phyloP scores from a whole-genome alignment of 495 filamentous ascomycete species.

The Xylaria curta region DNA sequence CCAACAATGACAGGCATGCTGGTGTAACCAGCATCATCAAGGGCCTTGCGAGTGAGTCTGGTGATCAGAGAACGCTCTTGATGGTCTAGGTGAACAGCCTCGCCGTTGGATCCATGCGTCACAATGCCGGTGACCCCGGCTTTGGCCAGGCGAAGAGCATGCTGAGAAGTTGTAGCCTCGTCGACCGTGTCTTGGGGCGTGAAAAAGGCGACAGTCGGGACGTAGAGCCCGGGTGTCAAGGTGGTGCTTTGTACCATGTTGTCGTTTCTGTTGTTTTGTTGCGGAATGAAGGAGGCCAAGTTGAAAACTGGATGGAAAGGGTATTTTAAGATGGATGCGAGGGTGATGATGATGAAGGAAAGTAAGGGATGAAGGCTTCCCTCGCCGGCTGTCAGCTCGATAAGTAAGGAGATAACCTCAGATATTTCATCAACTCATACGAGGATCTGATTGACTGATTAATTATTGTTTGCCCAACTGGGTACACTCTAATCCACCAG shows the following conservation, averaged over 20 bases:
- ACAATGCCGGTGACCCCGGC: conserved; percentile 81
- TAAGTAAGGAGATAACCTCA: not conserved
- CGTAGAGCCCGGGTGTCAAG: conserved; percentile 64
- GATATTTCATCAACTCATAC: not conserved
- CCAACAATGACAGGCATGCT: conserved; percentile 81
- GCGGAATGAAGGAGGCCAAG: no score
- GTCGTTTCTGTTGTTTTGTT: not conserved
- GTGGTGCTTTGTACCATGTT: conserved; percentile 14
- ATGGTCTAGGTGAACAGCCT: conserved; percentile 78
- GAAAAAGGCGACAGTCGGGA: conserved; percentile 74
- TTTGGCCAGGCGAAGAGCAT: conserved; percentile 79
- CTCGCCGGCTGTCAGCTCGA: not conserved
- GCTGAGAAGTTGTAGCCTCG: conserved; percentile 68
- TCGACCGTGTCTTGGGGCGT: conserved; percentile 63
- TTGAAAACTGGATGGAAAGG: not conserved
- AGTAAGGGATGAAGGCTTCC: not conserved
- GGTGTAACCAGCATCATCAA: conserved; percentile 66
- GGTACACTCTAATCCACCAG: not conserved
- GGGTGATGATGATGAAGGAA: not conserved
- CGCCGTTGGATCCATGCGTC: conserved; percentile 87
- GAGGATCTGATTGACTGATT: not conserved
- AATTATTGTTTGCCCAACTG: not conserved
- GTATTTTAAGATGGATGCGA: not conserved
- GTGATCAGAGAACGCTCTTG: conserved; percentile 73
- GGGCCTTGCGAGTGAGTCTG: conserved; percentile 70